Evolutionary conservation across 345 rosid genomes (phyloP).

Genomic region (Salix brachista): DNA sequence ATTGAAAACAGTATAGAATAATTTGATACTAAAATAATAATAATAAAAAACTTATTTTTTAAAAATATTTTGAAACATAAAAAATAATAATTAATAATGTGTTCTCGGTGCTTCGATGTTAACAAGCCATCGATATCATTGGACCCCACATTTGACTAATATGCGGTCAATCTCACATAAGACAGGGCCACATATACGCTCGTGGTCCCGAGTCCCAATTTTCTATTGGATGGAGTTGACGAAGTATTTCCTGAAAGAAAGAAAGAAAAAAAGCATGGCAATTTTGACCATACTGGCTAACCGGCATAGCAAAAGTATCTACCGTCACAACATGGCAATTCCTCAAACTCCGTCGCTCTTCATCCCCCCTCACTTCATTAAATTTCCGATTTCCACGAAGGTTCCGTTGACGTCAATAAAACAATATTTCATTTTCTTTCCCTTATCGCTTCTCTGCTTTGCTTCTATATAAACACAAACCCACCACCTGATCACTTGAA

Average conservation of each 20-base stretch:
- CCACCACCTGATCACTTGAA: not conserved
- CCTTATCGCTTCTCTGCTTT: not conserved
- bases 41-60: too few species aligned
- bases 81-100: too few species aligned
- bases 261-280: not conserved
- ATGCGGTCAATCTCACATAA: too few species aligned
- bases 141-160: too few species aligned
- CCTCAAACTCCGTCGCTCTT: not conserved
- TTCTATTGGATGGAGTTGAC: too few species aligned
- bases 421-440: not conserved
- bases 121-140: too few species aligned
- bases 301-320: not conserved
- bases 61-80: too few species aligned
- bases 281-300: not conserved
- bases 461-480: not conserved
- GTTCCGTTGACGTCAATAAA: not conserved
- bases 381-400: not conserved
- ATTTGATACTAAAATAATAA: too few species aligned
- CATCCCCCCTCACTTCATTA: not conserved
- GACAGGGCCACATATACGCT: too few species aligned
- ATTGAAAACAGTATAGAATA: too few species aligned
- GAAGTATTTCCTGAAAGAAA: not conserved
- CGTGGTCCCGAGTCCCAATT: too few species aligned
- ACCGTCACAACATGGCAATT: not conserved
- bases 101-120: too few species aligned